Evolutionary conservation across 2,329 filamentous ascomycete species (phyloP).

Genomic region (Rhinocladiella similis): DNA sequence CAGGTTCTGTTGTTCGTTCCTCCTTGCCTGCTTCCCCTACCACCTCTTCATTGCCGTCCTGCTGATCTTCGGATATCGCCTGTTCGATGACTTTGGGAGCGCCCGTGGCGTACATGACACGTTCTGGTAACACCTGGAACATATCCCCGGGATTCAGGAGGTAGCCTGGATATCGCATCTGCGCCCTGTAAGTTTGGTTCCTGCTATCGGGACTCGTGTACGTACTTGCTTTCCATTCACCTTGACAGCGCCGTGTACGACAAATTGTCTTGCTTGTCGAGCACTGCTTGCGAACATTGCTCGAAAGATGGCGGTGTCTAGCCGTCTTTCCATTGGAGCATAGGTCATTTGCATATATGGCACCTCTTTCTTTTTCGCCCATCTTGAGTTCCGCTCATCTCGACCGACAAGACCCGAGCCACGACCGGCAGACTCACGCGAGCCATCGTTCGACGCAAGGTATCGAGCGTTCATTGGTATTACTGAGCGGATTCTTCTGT

Average conservation of each 20-base stretch:
- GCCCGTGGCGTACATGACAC: constrained; percentile 86
- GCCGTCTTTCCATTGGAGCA: constrained; percentile 81
- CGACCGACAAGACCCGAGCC: constrained; percentile 66
- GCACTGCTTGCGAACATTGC: constrained; percentile 92
- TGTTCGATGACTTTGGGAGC: constrained; percentile 56
- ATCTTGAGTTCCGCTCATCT: constrained; percentile 6
- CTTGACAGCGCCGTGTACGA: constrained; percentile 87
- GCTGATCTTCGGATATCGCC: constrained; percentile 32
- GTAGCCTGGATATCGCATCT: constrained; percentile 94
- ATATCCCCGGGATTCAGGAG: constrained; percentile 95
- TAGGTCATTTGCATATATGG: constrained; percentile 98
- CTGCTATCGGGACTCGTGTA: neutral
- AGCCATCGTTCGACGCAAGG: constrained; percentile 78
- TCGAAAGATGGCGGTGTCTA: constrained; percentile 93
- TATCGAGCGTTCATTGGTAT: constrained; percentile 81
- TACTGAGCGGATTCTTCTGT: constrained; percentile 74
- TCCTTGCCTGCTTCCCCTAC: constrained; percentile 27
- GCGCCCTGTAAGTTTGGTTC: constrained; percentile 15
- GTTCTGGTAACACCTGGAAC: constrained; percentile 91
- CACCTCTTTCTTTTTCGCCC: constrained; percentile 32
- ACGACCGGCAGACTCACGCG: constrained; percentile 77
- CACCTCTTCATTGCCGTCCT: constrained; percentile 4
- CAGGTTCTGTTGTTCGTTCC: constrained; percentile 29
- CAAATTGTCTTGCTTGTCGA: constrained; percentile 89
- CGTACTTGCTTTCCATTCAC: constrained; percentile 93